phyloP scores from a whole-genome alignment of 495 filamentous ascomycete genomes.

The Opeltia flavorubescens region DNA sequence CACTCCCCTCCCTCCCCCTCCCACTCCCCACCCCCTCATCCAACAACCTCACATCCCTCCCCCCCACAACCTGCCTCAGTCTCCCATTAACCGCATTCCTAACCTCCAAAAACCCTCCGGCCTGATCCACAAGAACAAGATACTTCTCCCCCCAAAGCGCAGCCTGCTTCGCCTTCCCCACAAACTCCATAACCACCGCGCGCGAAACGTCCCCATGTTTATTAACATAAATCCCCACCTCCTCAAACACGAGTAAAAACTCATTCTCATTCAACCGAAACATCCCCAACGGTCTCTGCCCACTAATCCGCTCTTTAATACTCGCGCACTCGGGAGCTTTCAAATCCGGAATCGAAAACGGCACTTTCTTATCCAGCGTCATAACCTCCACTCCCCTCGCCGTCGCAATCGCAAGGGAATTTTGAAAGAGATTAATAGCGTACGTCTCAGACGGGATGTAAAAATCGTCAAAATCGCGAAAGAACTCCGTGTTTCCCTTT shows the following conservation, averaged over 20 bases:
- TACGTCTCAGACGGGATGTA: slow-evolving; percentile 96
- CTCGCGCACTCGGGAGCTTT: slow-evolving; percentile 45
- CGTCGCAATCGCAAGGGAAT: slow-evolving; percentile 78
- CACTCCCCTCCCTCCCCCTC: slow-evolving; percentile 30
- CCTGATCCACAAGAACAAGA: slow-evolving; percentile 70
- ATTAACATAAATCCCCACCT: slow-evolving; percentile 94
- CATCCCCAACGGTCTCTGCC: slow-evolving; percentile 83
- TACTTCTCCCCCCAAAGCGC: slow-evolving; percentile 58
- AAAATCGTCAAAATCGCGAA: slow-evolving; percentile 96
- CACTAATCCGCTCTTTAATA: slow-evolving; percentile 66
- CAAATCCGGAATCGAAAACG: slow-evolving; percentile 80
- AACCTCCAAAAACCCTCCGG: slow-evolving; percentile 85
- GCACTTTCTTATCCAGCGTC: slow-evolving; percentile 88
- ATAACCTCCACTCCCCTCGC: slow-evolving; percentile 90
- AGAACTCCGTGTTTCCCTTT: slow-evolving; percentile 76
- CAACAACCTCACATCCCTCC: slow-evolving; percentile 70
- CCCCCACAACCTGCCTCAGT: slow-evolving; percentile 84
- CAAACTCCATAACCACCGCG: slow-evolving; percentile 92
- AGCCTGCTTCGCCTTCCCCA: slow-evolving; percentile 74
- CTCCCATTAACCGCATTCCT: slow-evolving; percentile 93
- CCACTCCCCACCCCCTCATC: slow-evolving; percentile 55
- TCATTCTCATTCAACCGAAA: slow-evolving; percentile 87
- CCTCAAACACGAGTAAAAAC: slow-evolving; percentile 85
- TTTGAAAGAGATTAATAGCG: slow-evolving; percentile 90
- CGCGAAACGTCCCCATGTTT: slow-evolving; percentile 92